A percentile compares a stretch with the other conserved stretches of the same genome.
Conservation (phyloP, 1,284 basidiomycete species). For the Pisolithus thermaeus region DNA sequence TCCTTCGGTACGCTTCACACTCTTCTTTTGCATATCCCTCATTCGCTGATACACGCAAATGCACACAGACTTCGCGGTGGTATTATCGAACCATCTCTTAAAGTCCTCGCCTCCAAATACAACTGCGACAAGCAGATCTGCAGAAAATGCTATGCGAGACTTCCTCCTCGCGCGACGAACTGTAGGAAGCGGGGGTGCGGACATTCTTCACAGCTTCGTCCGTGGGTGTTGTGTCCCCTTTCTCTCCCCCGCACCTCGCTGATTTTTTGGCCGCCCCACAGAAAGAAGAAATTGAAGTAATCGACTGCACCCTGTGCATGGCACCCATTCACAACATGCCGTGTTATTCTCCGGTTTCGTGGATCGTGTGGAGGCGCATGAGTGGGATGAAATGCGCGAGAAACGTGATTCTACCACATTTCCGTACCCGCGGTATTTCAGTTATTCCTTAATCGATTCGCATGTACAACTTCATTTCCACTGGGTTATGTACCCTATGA, state of each 20-base stretch:
- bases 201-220: slow-evolving; percentile 93
- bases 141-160: slow-evolving; percentile 99
- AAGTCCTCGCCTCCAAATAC: slow-evolving; percentile 94
- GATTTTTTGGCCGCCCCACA: slow-evolving; percentile 23
- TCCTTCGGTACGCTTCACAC: slow-evolving; percentile 67
- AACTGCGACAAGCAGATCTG: slow-evolving; percentile 99
- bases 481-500: too few relatives aligned
- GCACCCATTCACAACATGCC: not conserved
- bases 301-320: slow-evolving; percentile 20
- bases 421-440: too few relatives aligned
- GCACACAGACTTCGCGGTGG: slow-evolving; percentile 83
- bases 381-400: too few relatives aligned
- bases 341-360: too few relatives aligned
- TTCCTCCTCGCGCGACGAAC: slow-evolving; percentile 98
- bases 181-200: slow-evolving; percentile 93
- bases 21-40: not conserved
- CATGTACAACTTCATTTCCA: too few relatives aligned
- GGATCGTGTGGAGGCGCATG: too few relatives aligned
- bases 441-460: too few relatives aligned
- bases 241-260: not conserved
- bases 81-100: slow-evolving; percentile 98
- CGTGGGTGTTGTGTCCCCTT: slow-evolving; percentile 47
- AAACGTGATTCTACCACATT: too few relatives aligned
- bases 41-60: not conserved
- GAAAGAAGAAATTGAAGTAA: slow-evolving; percentile 97